These are phyloP conservation scores for Boletus fagicola DNA, from an alignment of 768 basidiomycete genomes.

Conservation along the genomic window DNA sequence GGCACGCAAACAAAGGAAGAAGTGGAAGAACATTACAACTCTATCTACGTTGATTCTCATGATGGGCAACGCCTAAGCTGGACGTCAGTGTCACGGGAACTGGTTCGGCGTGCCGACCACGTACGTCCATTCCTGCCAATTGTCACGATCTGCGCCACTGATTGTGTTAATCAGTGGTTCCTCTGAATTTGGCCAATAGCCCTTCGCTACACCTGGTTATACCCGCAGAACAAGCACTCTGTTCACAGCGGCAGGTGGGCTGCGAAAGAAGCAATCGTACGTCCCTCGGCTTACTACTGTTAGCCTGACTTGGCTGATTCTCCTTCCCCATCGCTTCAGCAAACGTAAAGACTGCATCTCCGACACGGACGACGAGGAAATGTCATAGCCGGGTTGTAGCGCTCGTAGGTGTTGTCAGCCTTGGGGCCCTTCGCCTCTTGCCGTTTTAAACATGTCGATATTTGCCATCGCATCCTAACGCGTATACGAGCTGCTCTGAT, in stretches of 20 bases:
- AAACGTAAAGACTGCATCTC: conserved; percentile 88
- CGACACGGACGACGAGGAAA: conserved; percentile 80
- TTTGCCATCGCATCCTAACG: background rate
- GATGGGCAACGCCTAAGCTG: conserved; percentile 68
- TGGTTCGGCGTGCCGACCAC: conserved; percentile 42
- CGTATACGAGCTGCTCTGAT: conserved; percentile 1
- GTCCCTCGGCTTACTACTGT: conserved; percentile 23
- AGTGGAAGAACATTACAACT: conserved; percentile 84
- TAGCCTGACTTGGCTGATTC: background rate
- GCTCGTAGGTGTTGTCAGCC: background rate
- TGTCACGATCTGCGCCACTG: background rate
- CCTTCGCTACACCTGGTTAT: conserved; percentile 89
- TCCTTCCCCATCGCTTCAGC: conserved; percentile 38
- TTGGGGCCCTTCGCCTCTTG: background rate
- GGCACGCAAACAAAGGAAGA: conserved; percentile 94
- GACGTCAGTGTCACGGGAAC: conserved; percentile 33
- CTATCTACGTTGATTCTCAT: conserved; percentile 75
- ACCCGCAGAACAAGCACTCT: conserved; percentile 81
- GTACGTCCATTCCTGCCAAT: conserved; percentile 29
- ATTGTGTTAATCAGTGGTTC: conserved; percentile 39
- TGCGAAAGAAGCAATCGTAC: conserved; percentile 76
- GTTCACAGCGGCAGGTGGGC: conserved; percentile 63
- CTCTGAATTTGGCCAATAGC: conserved; percentile 89
- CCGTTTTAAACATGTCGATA: background rate
- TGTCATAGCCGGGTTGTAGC: conserved; percentile 44